Base-by-base conservation (phyloP, 305 asterid species). In the Rubia balearica region DNA sequence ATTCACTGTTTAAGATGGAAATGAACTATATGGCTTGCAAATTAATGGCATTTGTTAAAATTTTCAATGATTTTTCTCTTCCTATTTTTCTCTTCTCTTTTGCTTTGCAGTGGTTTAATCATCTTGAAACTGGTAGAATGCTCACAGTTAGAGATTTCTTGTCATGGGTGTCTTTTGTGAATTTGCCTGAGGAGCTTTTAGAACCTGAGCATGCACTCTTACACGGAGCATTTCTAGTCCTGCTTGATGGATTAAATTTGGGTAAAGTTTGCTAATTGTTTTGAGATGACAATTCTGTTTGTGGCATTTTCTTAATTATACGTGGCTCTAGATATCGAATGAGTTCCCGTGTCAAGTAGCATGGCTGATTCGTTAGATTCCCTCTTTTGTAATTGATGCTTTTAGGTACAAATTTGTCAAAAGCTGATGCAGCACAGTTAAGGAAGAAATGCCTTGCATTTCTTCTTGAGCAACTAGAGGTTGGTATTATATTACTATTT, bases 141-240 rank as follows among this genome's bases (percentile, higher is more conserved):
- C 98, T 95, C 75, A 92, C 98, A 1, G 89, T 95, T 63, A 86
- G 99, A 82, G 99, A 95, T 84, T 89, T 95, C 67, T 82, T 95
- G 81, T 92, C 98, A 63, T 95, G 98, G 99, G 82, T 90, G 40
- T 85, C 96, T 63, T 95, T 95, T 71, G 80, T 90, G 73, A 90
- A 92, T 51, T 83, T 82, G 81, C 79, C 86, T 4, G 84, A 81
- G 80, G 80, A 75, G 74, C 86, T 76, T 76, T 85, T 92, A 78
- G 75, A 77, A 16, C 85, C 90, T 49, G 98, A 90, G 78, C 78
- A 85, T 71, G 95, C 97, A 65, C 77, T 90, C 70, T 69, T 92
- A n/a, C 98, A 95, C 70, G 99, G 99, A 65, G 88, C 87, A 17
- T 90, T 86, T 79, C 92, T 95, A 64, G 86, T 88, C 74, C 78